These are phyloP conservation scores for Emydomyces testavorans DNA, from an alignment of 2,329 filamentous ascomycete species.

Conservation along the genomic window DNA sequence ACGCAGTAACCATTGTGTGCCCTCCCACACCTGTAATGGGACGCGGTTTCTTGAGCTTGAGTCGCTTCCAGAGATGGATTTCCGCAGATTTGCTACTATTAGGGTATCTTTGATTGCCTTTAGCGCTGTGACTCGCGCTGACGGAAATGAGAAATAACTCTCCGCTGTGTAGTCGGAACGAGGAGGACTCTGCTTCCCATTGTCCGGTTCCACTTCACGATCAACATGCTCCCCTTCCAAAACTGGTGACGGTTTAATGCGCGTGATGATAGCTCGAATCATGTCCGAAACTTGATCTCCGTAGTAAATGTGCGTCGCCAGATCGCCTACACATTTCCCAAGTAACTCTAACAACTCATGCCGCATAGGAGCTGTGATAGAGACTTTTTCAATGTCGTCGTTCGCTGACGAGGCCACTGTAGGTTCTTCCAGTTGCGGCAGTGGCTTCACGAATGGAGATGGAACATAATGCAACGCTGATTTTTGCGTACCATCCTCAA, in stretches of 20 bases:
- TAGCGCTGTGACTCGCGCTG: constrained; percentile 54
- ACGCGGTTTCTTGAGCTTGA: constrained; percentile 63
- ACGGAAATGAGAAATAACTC: constrained; percentile 52
- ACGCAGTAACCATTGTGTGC: constrained; percentile 83
- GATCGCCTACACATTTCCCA: constrained; percentile 72
- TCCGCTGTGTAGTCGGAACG: constrained; percentile 30
- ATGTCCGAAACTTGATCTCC: constrained; percentile 93
- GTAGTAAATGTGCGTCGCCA: constrained; percentile 94
- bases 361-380: constrained; percentile 35
- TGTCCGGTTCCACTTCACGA: constrained; percentile 38
- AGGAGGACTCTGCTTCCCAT: constrained; percentile 17
- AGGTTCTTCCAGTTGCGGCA: constrained; percentile 7
- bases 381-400: not conserved
- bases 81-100: constrained; percentile 61
- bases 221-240: constrained; percentile 34
- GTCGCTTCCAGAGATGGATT: constrained; percentile 47
- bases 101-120: constrained; percentile 73
- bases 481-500: constrained; percentile 30
- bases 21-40: constrained; percentile 79
- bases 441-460: constrained; percentile 3
- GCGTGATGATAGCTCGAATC: constrained; percentile 66
- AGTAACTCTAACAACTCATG: constrained; percentile 58
- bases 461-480: not conserved
- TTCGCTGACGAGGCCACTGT: not conserved
- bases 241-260: constrained; percentile 54